Base-by-base conservation (phyloP, 73 alveolate species). In the Uronychia setigera region DNA sequence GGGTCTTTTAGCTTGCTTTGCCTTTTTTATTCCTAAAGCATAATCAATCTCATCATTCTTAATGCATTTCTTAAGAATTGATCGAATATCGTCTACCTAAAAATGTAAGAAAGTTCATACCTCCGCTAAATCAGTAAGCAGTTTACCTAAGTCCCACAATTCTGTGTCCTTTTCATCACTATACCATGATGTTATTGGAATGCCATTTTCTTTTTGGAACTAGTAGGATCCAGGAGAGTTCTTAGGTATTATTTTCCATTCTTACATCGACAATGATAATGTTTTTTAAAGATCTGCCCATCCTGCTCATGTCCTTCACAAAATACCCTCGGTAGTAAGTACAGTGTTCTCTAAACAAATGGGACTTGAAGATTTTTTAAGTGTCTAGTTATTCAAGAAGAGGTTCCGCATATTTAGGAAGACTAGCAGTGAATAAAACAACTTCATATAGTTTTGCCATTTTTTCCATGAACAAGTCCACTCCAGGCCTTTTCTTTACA, bases 201-300 rank as follows among this genome's bases (percentile, higher is more conserved):
- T 77, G 35, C 96, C 99, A 87, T 97, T 97, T 74, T 97, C 97
- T 30, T 95, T 94, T 76, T 97, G 88, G 76, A 97, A 87, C 77
- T 91, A 59, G 80, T 95, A 97, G 25, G 98, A 92, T 59, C 88
- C 91, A 75, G 95, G 96, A 26, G 98, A 95, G 87, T 97, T 97
- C 67, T 46, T 5, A 46, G 67, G 67, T 46, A 46, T 11, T 19
- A 11, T 46, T 46, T 5, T 19, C n/a, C n/a, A n/a, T 46, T 5
- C 67, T 19, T 46, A 46, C 67, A 86, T 94, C 98, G 30, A 94
- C 89, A 11, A 94, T 94, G n/a, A 94, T 57, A 5, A 88, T 86
- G n/a, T 92, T 92, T 32, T 76, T 92, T 34, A 94, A 57, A 46
- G 89, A 90, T 35, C 94, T 79, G 33, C 96, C 96, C 9, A 94